Evolutionary conservation across 805 yeast species (phyloP).

Genomic region (Yamadazyma scolyti): DNA sequence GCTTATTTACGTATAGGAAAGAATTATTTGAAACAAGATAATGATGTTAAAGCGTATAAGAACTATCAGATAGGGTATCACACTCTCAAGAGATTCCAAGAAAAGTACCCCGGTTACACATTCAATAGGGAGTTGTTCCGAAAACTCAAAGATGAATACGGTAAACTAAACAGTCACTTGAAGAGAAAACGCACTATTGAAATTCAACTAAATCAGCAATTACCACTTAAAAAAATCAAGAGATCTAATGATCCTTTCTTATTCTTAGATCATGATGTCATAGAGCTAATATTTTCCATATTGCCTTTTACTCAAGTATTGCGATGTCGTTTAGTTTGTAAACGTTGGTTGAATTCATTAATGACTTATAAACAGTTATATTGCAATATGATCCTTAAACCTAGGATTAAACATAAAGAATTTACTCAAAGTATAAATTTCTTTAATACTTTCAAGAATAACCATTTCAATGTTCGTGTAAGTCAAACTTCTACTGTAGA

Average conservation of each 20-base stretch:
- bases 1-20: constrained; percentile 47
- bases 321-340: constrained; percentile 29
- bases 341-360: constrained; percentile 28
- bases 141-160: constrained; percentile 21
- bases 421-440: constrained; percentile 25
- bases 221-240: constrained; percentile 6
- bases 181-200: constrained; percentile 18
- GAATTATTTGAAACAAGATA: constrained; percentile 19
- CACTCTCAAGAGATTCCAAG: constrained; percentile 31
- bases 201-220: constrained; percentile 1
- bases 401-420: constrained; percentile 23
- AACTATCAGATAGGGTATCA: constrained; percentile 34
- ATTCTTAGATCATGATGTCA: constrained; percentile 26
- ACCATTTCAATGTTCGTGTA: constrained; percentile 15
- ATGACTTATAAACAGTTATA: constrained; percentile 24
- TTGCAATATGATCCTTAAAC: constrained; percentile 18
- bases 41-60: constrained; percentile 32
- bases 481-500: constrained; percentile 22
- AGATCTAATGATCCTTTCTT: constrained; percentile 22
- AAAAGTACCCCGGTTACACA: constrained; percentile 15
- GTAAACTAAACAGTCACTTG: constrained; percentile 17
- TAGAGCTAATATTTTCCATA: constrained; percentile 21
- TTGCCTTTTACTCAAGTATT: constrained; percentile 20
- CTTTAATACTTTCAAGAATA: constrained; percentile 19
- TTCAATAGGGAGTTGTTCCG: constrained; percentile 17